Conservation (phyloP, 352 stramenopile species). For the Globisporangium cylindrosporum region DNA sequence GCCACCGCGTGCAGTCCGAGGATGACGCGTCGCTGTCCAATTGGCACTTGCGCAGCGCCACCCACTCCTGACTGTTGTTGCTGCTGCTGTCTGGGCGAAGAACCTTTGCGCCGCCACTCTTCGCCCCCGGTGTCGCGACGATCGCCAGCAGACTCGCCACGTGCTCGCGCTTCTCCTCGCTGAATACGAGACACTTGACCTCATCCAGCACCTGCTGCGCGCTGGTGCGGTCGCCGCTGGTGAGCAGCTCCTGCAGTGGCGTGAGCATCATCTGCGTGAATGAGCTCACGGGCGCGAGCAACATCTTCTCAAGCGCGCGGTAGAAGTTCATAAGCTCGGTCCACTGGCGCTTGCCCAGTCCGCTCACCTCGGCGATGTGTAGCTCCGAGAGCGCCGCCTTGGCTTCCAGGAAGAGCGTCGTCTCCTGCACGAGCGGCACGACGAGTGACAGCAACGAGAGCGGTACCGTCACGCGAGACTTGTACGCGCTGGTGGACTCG, state of each 20-base stretch:
- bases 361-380: conserved; percentile 37
- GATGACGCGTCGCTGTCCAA: conserved; percentile 20
- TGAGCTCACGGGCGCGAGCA: conserved; percentile 44
- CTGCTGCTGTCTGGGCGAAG: conserved; percentile 5
- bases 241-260: conserved; percentile 50
- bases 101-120: neutral
- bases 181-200: conserved; percentile 52
- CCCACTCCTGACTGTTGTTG: conserved; percentile 28
- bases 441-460: conserved; percentile 52
- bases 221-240: conserved; percentile 25
- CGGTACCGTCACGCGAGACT: conserved; percentile 29
- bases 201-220: conserved; percentile 53
- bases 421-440: conserved; percentile 62
- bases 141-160: conserved; percentile 58
- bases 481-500: conserved; percentile 20
- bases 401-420: conserved; percentile 57
- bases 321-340: conserved; percentile 56
- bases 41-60: conserved; percentile 36
- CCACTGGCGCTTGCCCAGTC: conserved; percentile 45
- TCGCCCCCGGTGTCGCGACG: conserved; percentile 18
- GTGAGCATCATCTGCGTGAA: conserved; percentile 53
- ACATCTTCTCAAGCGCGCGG: conserved; percentile 48
- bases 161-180: conserved; percentile 57
- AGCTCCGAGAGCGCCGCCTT: conserved; percentile 38
- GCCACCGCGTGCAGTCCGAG: conserved; percentile 35